Base-by-base conservation (phyloP, 441 rosid genomes). In the Adansonia rubrostipa region DNA sequence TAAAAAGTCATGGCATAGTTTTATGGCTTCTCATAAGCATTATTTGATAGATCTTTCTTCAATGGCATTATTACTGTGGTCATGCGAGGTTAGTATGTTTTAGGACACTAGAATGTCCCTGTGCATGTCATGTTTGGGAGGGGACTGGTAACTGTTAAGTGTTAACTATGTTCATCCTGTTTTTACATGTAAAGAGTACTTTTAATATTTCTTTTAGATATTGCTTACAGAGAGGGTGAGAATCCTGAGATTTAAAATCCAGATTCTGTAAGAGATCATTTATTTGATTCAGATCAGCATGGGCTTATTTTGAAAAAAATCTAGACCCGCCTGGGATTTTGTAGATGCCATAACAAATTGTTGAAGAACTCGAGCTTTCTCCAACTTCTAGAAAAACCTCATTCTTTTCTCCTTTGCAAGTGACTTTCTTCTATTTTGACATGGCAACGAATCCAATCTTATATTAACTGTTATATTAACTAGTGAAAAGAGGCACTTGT, bases 381-480 rank as follows among this genome's bases (percentile, higher is more conserved):
- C 28, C 28, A 42, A 42, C 50, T 17, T 48, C 70, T 65, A 50
- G 24, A 65, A 65, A 65, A 48, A 69, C 10, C 58, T 70, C 6
- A 54, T 24, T 28, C 61, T 17, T 6, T 70, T 22, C 60, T 70
- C 11, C 6, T 50, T 70, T 70, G 44, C 74, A 50, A 60, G 45
- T 70, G 74, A 50, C 53, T 14, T 20, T 3, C 36, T 70, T 51
- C 10, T 50, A 50, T 14, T 51, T 9, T 15, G 60, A 28, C 74
- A 28, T 14, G 20, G 74, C 15, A 70, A 48, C n/a, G 9, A 4
- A 44, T 44, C 57, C 44, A 47, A 67, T 48, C 2, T 6, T 40
- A 69, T 47, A 47, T 20, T 14, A 69, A 24, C 5, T 20, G 36
- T 28, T 47, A 47, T 6, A 48, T 47, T 48, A 48, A 48, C 17